phyloP scores from a whole-genome alignment of 441 rosid species.

The Corymbia citriodora region DNA sequence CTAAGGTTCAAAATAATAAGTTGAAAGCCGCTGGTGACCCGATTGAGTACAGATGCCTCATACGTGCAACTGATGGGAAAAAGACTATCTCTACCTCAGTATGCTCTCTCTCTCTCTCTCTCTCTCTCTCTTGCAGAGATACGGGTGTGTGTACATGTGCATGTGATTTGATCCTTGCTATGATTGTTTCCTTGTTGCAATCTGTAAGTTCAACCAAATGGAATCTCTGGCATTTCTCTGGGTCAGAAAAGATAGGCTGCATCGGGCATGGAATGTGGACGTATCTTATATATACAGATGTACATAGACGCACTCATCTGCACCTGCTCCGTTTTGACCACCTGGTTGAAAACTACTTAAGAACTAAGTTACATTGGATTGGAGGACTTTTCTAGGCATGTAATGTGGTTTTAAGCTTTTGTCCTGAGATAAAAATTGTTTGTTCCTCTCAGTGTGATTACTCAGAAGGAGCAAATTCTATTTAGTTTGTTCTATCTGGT shows the following conservation, averaged over 20 bases:
- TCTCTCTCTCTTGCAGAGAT: background rate
- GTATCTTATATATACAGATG: background rate
- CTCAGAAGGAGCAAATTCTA: background rate
- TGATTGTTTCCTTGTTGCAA: background rate
- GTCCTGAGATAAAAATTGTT: background rate
- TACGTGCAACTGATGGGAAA: conserved; percentile 85
- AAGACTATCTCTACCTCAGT: conserved; percentile 80
- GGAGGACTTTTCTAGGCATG: background rate
- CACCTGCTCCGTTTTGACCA: background rate
- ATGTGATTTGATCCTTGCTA: background rate
- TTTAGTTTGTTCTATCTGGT: background rate
- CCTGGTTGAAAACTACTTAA: background rate
- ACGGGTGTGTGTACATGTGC: background rate
- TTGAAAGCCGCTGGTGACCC: conserved; percentile 47
- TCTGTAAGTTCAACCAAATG: background rate
- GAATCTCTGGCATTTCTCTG: background rate
- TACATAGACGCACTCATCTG: background rate
- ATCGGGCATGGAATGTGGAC: background rate
- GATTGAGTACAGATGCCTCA: conserved; percentile 69
- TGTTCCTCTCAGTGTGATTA: background rate
- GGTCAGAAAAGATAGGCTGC: background rate
- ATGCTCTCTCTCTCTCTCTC: conserved; percentile 1
- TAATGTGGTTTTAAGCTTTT: background rate
- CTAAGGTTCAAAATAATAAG: conserved; percentile 72
- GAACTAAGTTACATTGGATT: background rate